Evolutionary conservation across 1,284 basidiomycete genomes (phyloP).

Genomic region (Ganoderma resinaceum): DNA sequence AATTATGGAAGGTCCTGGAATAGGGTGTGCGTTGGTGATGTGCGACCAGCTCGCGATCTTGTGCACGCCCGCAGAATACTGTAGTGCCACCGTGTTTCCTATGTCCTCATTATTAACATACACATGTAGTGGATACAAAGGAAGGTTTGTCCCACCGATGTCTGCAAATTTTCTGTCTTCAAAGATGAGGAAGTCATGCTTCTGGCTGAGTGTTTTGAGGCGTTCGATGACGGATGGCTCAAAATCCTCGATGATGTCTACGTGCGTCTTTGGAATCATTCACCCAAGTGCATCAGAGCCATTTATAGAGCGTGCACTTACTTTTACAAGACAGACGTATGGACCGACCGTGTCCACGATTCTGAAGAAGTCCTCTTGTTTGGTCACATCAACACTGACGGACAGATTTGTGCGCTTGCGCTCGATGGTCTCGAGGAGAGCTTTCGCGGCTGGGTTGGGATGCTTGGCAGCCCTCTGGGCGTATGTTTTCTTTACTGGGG

Average conservation of each 20-base stretch:
- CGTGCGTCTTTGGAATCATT: slow-evolving; percentile 81
- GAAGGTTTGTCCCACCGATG: slow-evolving; percentile 71
- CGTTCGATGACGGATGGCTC: slow-evolving; percentile 75
- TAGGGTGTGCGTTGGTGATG: slow-evolving; percentile 95
- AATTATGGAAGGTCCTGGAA: slow-evolving; percentile 95
- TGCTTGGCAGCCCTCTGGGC: slow-evolving; percentile 67
- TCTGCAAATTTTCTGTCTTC: slow-evolving; percentile 99
- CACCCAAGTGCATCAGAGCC: too few relatives aligned
- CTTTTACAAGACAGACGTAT: slow-evolving; percentile 95
- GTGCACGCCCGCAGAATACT: slow-evolving; percentile 95
- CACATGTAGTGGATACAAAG: neutral
- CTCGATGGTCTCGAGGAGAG: slow-evolving; percentile 85
- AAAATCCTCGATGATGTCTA: slow-evolving; percentile 96
- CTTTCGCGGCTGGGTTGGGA: slow-evolving; percentile 76
- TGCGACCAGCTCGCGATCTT: slow-evolving; percentile 97
- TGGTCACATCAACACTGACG: slow-evolving; percentile 95
- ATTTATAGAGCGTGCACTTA: slow-evolving; percentile 39
- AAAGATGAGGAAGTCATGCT: slow-evolving; percentile 96
- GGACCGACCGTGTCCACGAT: slow-evolving; percentile 92
- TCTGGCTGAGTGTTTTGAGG: slow-evolving; percentile 75
- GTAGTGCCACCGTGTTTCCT: slow-evolving; percentile 97
- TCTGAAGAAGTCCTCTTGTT: slow-evolving; percentile 79
- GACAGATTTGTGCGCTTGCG: slow-evolving; percentile 93
- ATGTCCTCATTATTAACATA: neutral
- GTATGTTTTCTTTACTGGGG: slow-evolving; percentile 61